Base-by-base conservation (phyloP, 139 green algal species). In the Mychonastes homosphaera region DNA sequence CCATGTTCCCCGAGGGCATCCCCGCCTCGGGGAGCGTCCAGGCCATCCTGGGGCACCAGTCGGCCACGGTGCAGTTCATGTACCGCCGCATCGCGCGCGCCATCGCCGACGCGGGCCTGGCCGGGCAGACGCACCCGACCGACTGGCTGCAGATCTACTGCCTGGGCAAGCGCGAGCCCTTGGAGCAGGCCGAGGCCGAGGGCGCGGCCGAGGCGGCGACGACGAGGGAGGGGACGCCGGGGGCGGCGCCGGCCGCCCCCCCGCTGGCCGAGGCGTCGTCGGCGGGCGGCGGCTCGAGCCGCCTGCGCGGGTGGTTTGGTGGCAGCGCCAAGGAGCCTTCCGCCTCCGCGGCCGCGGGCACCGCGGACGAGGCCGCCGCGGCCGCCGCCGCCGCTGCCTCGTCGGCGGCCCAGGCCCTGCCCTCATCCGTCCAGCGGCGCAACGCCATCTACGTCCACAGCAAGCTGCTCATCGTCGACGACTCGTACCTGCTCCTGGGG, bases 141-240 rank as follows among this genome's bases (percentile, higher is more conserved):
- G 79, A 87, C 50, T 87, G 81, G 63, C 79, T 87, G 50, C 65
- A 72, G 58, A 85, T 87, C 68, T 81, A 71, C 64, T 81, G 71
- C 62, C 61, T 86, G 26, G 79, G 67, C 63, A 75, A 74, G 38
- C 43, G 69, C 12, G 57, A 71, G 58, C 24, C 43, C 7, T n/a
- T n/a, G n/a, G n/a, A n/a, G n/a, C n/a, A n/a, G n/a, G n/a, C n/a
- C n/a, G n/a, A n/a, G n/a, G n/a, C n/a, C n/a, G n/a, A n/a, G n/a
- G n/a, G n/a, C n/a, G n/a, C n/a, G n/a, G n/a, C n/a, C n/a, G n/a
- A n/a, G n/a, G n/a, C n/a, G n/a, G n/a, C n/a, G n/a, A n/a, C n/a
- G n/a, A n/a, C n/a, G n/a, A n/a, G n/a, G n/a, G n/a, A n/a, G n/a
- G n/a, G n/a, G n/a, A n/a, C n/a, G n/a, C n/a, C n/a, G n/a, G n/a